Percentiles rank a stretch among this genome's conserved stretches.
These are phyloP conservation scores for Boletus pseudo-olivaceus DNA, from an alignment of 768 basidiomycete species.

Conservation along the genomic window DNA sequence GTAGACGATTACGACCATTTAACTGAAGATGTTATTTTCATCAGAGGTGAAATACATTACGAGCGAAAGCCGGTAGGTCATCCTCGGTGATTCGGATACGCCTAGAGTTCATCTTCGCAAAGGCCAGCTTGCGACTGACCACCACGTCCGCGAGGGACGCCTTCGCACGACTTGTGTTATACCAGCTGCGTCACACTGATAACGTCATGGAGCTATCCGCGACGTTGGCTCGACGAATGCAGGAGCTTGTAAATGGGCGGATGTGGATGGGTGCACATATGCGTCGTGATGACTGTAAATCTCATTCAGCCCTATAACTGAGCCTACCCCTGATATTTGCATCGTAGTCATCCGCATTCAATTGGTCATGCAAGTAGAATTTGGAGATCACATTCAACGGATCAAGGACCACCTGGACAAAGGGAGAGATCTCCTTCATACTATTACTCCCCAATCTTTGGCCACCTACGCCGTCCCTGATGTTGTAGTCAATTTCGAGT, in stretches of 20 bases:
- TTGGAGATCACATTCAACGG: constrained; percentile 36
- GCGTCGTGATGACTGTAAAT: constrained; percentile 43
- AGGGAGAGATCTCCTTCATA: constrained; percentile 19
- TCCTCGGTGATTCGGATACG: neutral
- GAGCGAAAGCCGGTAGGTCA: constrained; percentile 38
- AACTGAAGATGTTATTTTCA: constrained; percentile 37
- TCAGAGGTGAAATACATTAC: constrained; percentile 40
- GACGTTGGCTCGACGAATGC: constrained; percentile 33
- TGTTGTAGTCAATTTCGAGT: constrained; percentile 10
- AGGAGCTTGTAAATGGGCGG: constrained; percentile 26
- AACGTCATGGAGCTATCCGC: constrained; percentile 28
- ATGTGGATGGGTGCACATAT: constrained; percentile 44
- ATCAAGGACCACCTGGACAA: constrained; percentile 26
- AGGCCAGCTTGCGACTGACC: constrained; percentile 35
- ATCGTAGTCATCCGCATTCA: constrained; percentile 27
- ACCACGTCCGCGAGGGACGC: constrained; percentile 29
- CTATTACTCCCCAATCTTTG: constrained; percentile 17
- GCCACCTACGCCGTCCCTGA: constrained; percentile 23
- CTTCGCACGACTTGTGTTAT: constrained; percentile 34
- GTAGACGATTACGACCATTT: constrained; percentile 36
- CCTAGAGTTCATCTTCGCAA: constrained; percentile 7
- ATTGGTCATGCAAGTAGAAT: constrained; percentile 36
- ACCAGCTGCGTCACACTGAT: constrained; percentile 28
- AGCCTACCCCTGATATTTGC: neutral
- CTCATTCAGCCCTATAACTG: neutral